These are phyloP conservation scores for Entonaema liquescens DNA, from an alignment of 495 filamentous ascomycete species.

Conservation along the genomic window DNA sequence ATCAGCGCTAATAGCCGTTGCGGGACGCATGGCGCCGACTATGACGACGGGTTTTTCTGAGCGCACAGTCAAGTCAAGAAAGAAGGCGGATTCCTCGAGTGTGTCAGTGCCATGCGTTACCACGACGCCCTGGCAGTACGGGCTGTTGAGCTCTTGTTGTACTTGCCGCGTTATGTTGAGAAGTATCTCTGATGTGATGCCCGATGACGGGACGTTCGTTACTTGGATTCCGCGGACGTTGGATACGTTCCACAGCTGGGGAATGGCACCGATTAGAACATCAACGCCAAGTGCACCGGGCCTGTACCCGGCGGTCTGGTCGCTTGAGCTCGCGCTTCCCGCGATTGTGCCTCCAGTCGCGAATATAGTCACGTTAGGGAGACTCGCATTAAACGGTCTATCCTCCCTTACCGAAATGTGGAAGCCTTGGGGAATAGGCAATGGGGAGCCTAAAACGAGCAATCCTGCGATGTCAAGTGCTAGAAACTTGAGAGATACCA, in stretches of 20 bases:
- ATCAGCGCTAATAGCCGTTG: conserved; percentile 60
- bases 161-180: conserved; percentile 54
- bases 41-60: conserved; percentile 58
- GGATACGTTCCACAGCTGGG: conserved; percentile 55
- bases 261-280: conserved; percentile 51
- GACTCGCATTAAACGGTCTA: conserved; percentile 54
- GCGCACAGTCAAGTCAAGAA: conserved; percentile 57
- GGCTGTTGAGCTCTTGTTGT: conserved; percentile 53
- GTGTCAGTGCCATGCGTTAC: conserved; percentile 63
- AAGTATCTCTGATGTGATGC: conserved; percentile 54
- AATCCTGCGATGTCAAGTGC: conserved; percentile 7
- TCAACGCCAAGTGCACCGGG: conserved; percentile 55
- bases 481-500: conserved; percentile 29
- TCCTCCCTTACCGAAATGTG: conserved; percentile 19
- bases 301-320: conserved; percentile 58
- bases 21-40: conserved; percentile 61
- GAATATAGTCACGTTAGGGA: conserved; percentile 62
- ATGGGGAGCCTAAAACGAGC: conserved; percentile 12
- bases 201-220: conserved; percentile 46
- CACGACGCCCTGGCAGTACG: conserved; percentile 55
- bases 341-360: conserved; percentile 63
- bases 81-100: conserved; percentile 61
- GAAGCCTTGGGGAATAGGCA: conserved; percentile 8
- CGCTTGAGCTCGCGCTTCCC: conserved; percentile 51
- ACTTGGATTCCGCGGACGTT: conserved; percentile 59